A percentile compares a stretch with the other conserved stretches of the same genome.
phyloP scores from a whole-genome alignment of 2,329 filamentous ascomycete genomes.

The Aspergillus unguis region DNA sequence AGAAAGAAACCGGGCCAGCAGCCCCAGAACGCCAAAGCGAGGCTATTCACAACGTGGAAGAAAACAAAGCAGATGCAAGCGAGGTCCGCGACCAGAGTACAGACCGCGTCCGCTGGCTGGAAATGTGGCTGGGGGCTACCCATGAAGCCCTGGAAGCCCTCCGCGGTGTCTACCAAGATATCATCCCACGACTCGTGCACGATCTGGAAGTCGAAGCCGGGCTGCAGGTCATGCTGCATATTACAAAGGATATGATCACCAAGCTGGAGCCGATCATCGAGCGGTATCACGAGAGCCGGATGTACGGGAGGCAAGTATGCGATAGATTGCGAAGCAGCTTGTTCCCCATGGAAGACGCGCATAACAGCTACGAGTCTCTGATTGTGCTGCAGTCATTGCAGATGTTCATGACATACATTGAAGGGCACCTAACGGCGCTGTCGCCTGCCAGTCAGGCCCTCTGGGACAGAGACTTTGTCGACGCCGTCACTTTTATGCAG shows the following conservation, averaged over 20 bases:
- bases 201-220: slow-evolving; percentile 33
- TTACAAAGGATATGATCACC: slow-evolving; percentile 21
- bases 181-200: slow-evolving; percentile 9
- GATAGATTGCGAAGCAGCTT: slow-evolving; percentile 25
- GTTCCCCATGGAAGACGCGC: slow-evolving; percentile 19
- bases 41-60: slow-evolving; percentile 16
- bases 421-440: slow-evolving; percentile 29
- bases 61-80: not conserved
- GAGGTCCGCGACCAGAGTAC: slow-evolving; percentile 7
- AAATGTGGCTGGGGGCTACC: slow-evolving; percentile 34
- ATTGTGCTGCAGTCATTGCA: slow-evolving; percentile 29
- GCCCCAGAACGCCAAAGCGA: slow-evolving; percentile 25
- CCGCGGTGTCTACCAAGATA: slow-evolving; percentile 3
- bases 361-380: slow-evolving; percentile 24
- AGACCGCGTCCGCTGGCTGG: slow-evolving; percentile 27
- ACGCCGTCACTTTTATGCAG: slow-evolving; percentile 23
- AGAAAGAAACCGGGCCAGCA: slow-evolving; percentile 16
- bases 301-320: slow-evolving; percentile 21
- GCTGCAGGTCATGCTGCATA: slow-evolving; percentile 25
- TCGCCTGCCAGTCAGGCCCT: slow-evolving; percentile 30
- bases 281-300: slow-evolving; percentile 26
- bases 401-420: slow-evolving; percentile 33
- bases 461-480: slow-evolving; percentile 36
- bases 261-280: slow-evolving; percentile 22
- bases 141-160: slow-evolving; percentile 22